Evolutionary conservation across 225 moss, liverwort and hornwort genomes (phyloP).

Genomic region (Straminergon stramineum): DNA sequence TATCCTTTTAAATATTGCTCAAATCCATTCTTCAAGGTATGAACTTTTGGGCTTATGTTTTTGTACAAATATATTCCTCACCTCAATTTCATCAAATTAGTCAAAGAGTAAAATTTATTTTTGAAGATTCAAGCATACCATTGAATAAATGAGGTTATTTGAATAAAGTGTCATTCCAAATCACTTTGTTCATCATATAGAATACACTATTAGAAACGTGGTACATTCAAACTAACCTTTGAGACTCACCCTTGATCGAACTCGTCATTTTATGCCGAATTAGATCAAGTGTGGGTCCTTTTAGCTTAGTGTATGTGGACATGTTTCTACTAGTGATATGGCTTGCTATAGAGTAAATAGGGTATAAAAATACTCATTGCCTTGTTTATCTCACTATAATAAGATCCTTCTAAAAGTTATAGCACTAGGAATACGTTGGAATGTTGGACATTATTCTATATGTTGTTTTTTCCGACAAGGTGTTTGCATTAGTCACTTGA

Average conservation of each 20-base stretch:
- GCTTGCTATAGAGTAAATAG: accelerated
- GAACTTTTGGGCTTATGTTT: not conserved
- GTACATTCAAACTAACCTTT: accelerated
- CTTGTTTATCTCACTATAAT: not conserved
- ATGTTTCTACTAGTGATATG: not conserved
- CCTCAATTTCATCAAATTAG: not conserved
- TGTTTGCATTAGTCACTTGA: no score
- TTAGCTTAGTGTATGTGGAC: accelerated
- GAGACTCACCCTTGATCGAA: accelerated
- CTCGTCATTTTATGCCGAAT: not conserved
- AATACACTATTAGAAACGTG: not conserved
- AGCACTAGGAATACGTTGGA: accelerated
- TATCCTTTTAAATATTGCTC: not conserved
- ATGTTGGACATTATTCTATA: not conserved
- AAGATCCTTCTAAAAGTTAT: not conserved
- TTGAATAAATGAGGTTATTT: not conserved
- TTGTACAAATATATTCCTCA: no score
- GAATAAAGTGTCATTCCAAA: not conserved
- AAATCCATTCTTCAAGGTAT: not conserved
- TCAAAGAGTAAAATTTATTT: not conserved
- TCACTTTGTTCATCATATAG: not conserved
- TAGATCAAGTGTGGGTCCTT: not conserved
- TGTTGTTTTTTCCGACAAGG: no score
- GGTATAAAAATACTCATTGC: not conserved
- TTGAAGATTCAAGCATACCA: not conserved